Percentiles rank a stretch among this genome's conserved stretches.
phyloP scores from a whole-genome alignment of 2,329 filamentous ascomycete genomes.

The Bipolaris sorokiniana region DNA sequence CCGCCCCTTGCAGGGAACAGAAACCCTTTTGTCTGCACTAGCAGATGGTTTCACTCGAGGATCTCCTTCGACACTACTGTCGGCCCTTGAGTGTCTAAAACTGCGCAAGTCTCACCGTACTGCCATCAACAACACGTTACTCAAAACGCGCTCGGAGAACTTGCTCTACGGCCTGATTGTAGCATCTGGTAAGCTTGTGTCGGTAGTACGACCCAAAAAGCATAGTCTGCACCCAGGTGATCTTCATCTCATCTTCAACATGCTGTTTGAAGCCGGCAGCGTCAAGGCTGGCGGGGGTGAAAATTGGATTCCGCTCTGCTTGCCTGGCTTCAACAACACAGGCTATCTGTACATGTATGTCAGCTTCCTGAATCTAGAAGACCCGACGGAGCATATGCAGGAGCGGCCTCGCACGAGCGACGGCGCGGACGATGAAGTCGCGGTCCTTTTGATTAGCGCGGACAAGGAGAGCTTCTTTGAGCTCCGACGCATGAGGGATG shows the following conservation, averaged over 20 bases:
- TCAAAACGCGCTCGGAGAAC: conserved; percentile 77
- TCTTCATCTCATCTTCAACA: conserved; percentile 96
- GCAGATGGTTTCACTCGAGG: conserved; percentile 94
- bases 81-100: conserved; percentile 90
- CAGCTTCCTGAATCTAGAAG: conserved; percentile 78
- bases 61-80: conserved; percentile 85
- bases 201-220: conserved; percentile 90
- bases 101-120: conserved; percentile 86
- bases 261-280: conserved; percentile 94
- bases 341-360: conserved; percentile 99
- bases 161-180: conserved; percentile 93
- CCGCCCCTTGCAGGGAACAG: conserved; percentile 87
- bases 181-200: conserved; percentile 89
- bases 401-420: conserved; percentile 47
- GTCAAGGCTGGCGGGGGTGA: conserved; percentile 93
- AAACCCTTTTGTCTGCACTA: conserved; percentile 85
- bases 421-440: conserved; percentile 72
- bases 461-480: conserved; percentile 94
- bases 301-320: conserved; percentile 95
- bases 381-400: conserved; percentile 52
- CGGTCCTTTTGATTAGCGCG: conserved; percentile 88
- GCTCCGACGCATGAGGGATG: conserved; percentile 73
- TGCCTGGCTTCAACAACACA: conserved; percentile 95
- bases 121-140: conserved; percentile 82
- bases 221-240: conserved; percentile 96